Evolutionary conservation across 805 yeast genomes (phyloP), one percentile per base, ranked within the genome.

Genomic region (Lipomyces oligophaga): DNA sequence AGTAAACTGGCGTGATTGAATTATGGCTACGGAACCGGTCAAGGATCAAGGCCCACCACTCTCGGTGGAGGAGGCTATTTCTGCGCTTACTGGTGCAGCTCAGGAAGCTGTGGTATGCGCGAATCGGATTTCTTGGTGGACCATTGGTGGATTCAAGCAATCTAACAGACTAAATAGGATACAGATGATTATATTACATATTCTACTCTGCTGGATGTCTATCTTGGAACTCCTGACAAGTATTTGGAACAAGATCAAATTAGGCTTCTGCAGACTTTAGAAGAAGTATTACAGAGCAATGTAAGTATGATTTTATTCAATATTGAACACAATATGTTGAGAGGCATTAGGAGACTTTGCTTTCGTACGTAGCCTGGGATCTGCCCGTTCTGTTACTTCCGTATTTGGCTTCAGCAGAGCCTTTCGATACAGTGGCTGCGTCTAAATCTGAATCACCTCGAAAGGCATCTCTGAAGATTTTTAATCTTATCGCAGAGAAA

Each of bases 301-400:
- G 52, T 49, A 36, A 26, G 58, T 46, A 13, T 20, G 19, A 13
- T 16, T 34, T 18, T 38, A 7, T 7, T 5, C 19, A 13, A 5
- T 8, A 31, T 6, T n/a, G 13, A 7, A 15, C 15, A 7, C 6
- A n/a, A 19, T 5, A 6, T 31, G 34, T 5, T 7, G 16, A n/a
- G 15, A 7, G 6, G 6, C 7, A 60, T 0, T 63, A 83, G 60
- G 69, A 72, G 15, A 73, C 72, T 8, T 64, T 86, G 25, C 69
- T 80, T 0, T 71, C 74, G 35, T 83, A 81, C 55, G 78, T 88
- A 50, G 95, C 95, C 1, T 89, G 97, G 97, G 97, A 89, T 63
- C 61, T 89, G n/a, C 96, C 96, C 0, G 74, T 73, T 26, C 65
- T 85, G 41, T 55, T 89, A 5, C 59, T 86, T 36, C 70, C 71